These are phyloP conservation scores for Neurospora pannonica DNA, from an alignment of 495 filamentous ascomycete species.

Conservation along the genomic window DNA sequence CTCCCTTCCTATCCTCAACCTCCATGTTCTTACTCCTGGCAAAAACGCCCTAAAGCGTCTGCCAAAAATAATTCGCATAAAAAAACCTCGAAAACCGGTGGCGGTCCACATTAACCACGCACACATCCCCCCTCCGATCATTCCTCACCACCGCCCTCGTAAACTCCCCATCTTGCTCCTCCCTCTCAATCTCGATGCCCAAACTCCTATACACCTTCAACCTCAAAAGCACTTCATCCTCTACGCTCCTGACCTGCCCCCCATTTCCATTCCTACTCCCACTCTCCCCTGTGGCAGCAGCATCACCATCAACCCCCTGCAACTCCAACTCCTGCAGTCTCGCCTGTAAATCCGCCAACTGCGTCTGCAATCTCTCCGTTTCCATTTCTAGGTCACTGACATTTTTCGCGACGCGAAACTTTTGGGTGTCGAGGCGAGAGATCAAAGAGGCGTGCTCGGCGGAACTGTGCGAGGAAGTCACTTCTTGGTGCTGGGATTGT, in stretches of 20 bases:
- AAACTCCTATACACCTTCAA: slow-evolving; percentile 86
- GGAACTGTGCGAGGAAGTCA: slow-evolving; percentile 58
- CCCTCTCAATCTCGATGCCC: slow-evolving; percentile 80
- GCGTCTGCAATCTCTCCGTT: slow-evolving; percentile 73
- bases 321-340: slow-evolving; percentile 73
- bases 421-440: slow-evolving; percentile 78
- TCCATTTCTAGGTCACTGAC: slow-evolving; percentile 86
- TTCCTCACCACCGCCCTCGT: slow-evolving; percentile 81
- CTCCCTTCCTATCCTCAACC: too few species aligned
- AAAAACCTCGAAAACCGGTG: slow-evolving; percentile 78
- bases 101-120: slow-evolving; percentile 87
- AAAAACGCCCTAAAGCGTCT: slow-evolving; percentile 48
- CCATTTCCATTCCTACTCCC: slow-evolving; percentile 6
- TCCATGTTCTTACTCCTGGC: too few species aligned
- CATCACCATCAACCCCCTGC: slow-evolving; percentile 62
- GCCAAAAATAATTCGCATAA: slow-evolving; percentile 95
- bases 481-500: slow-evolving; percentile 59
- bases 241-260: slow-evolving; percentile 21
- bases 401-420: slow-evolving; percentile 87
- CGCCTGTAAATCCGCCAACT: slow-evolving; percentile 66
- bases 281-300: neutral
- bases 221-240: slow-evolving; percentile 54
- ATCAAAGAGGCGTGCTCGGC: slow-evolving; percentile 72
- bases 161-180: slow-evolving; percentile 63
- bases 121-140: slow-evolving; percentile 78